These are phyloP conservation scores for Candida railenensis DNA, from an alignment of 805 yeast species.

Conservation along the genomic window DNA sequence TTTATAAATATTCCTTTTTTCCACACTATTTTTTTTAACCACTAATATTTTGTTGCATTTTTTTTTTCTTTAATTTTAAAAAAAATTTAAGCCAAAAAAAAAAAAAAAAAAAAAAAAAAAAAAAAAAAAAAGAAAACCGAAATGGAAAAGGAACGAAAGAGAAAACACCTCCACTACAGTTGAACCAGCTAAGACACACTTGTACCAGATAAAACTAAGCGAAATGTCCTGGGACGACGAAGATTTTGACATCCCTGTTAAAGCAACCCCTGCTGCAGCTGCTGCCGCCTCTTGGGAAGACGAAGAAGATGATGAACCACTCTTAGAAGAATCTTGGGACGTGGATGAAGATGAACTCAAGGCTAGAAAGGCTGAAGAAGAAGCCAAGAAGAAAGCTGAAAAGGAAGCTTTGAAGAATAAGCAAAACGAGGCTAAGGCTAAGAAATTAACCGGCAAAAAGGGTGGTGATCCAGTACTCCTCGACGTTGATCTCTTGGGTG, in stretches of 20 bases:
- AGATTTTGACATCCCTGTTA: conserved; percentile 71
- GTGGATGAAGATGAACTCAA: conserved; percentile 70
- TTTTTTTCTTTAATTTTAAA: too few relatives aligned
- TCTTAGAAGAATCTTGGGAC: conserved; percentile 84
- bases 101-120: background rate
- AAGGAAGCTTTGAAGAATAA: conserved; percentile 46
- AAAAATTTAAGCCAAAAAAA: too few relatives aligned
- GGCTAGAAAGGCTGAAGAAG: conserved; percentile 42
- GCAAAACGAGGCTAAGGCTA: conserved; percentile 48
- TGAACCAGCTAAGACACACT: too few relatives aligned
- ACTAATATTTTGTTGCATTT: too few relatives aligned
- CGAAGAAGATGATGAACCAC: conserved; percentile 76
- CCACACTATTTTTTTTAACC: too few relatives aligned
- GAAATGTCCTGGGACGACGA: conserved; percentile 80
- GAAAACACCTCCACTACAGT: too few relatives aligned
- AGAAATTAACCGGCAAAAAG: conserved; percentile 40
- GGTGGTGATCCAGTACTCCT: conserved; percentile 39
- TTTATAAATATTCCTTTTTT: too few relatives aligned
- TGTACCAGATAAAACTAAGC: background rate
- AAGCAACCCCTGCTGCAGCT: conserved; percentile 25
- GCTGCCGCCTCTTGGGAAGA: conserved; percentile 78
- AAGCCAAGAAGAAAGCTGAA: conserved; percentile 37
- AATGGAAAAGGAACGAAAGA: background rate
- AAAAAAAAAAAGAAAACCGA: conserved; percentile 1
- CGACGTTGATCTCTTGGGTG: conserved; percentile 71